Evolutionary conservation across 1,284 basidiomycete genomes (phyloP).

Genomic region (Ceratobasidium sp.): DNA sequence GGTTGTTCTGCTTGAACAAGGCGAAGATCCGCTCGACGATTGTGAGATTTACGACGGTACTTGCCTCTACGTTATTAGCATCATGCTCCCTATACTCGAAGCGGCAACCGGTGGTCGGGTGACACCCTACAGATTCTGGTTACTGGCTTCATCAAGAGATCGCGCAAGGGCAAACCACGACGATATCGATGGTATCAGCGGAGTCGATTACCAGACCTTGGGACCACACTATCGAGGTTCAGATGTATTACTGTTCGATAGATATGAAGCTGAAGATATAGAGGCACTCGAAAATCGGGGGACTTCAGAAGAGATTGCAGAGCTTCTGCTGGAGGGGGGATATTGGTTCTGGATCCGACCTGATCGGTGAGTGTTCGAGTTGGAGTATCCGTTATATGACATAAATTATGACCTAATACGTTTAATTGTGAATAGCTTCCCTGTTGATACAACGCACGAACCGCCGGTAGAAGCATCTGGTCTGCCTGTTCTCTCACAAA

Average conservation of each 20-base stretch:
- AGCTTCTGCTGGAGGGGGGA: background rate
- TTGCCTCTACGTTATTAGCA: slow-evolving; percentile 5
- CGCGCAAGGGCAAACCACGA: background rate
- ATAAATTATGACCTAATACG: background rate
- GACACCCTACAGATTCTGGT: slow-evolving; percentile 10
- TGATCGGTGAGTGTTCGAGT: slow-evolving; percentile 18
- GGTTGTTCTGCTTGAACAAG: background rate
- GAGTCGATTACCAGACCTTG: slow-evolving; percentile 9
- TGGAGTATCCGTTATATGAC: background rate
- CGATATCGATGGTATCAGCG: background rate
- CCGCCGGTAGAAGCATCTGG: background rate
- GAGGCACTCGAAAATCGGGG: background rate
- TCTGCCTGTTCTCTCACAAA: background rate
- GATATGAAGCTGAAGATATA: background rate
- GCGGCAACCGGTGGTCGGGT: slow-evolving; percentile 24
- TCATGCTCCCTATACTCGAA: slow-evolving; percentile 23
- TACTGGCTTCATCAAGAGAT: slow-evolving; percentile 2
- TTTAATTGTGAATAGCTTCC: slow-evolving; percentile 1
- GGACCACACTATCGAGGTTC: background rate
- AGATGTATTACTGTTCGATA: background rate
- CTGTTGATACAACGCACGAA: background rate
- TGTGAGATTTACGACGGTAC: background rate
- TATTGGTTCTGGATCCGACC: slow-evolving; percentile 33
- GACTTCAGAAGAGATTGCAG: slow-evolving; percentile 24
- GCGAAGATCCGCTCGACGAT: background rate